A percentile compares a stretch with the other conserved stretches of the same genome.
Evolutionary conservation across 1,284 basidiomycete genomes (phyloP).

Genomic region (Trichosporon coremiiforme): DNA sequence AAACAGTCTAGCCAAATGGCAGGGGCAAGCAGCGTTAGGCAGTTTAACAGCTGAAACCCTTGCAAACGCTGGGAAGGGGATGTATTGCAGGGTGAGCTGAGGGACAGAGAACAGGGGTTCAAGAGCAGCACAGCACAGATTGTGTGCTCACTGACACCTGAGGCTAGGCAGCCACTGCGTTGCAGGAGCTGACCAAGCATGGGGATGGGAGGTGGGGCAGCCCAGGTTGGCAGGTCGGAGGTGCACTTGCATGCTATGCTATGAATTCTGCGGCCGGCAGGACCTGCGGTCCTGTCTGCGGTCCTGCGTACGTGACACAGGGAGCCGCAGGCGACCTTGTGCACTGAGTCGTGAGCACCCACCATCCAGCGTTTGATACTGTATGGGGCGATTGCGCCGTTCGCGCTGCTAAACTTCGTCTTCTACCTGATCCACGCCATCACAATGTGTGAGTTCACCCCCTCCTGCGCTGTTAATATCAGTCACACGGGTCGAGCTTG

Average conservation of each 20-base stretch:
- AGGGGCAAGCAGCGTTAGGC: not conserved
- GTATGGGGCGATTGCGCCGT: not conserved
- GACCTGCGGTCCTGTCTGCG: not conserved
- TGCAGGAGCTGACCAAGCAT: not conserved
- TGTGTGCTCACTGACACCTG: not conserved
- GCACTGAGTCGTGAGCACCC: slow-evolving; percentile 8
- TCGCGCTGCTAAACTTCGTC: not conserved
- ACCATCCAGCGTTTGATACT: not conserved
- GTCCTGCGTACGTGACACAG: slow-evolving; percentile 7
- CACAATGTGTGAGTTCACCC: not conserved
- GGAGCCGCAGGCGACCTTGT: not conserved
- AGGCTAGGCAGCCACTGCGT: not conserved
- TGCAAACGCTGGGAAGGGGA: not conserved
- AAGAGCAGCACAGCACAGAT: not conserved
- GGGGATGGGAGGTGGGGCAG: not conserved
- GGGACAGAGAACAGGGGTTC: slow-evolving; percentile 2
- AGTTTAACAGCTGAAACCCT: slow-evolving; percentile 1
- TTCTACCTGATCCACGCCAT: not conserved
- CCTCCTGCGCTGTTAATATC: not conserved
- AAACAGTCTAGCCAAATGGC: not conserved
- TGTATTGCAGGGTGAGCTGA: slow-evolving; percentile 2
- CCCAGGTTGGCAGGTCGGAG: not conserved
- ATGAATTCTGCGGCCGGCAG: slow-evolving; percentile 1
- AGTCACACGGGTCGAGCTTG: not conserved
- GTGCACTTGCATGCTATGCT: slow-evolving; percentile 8